phyloP scores from a whole-genome alignment of 176 grass and related monocot genomes.

The Elymus sibiricus region DNA sequence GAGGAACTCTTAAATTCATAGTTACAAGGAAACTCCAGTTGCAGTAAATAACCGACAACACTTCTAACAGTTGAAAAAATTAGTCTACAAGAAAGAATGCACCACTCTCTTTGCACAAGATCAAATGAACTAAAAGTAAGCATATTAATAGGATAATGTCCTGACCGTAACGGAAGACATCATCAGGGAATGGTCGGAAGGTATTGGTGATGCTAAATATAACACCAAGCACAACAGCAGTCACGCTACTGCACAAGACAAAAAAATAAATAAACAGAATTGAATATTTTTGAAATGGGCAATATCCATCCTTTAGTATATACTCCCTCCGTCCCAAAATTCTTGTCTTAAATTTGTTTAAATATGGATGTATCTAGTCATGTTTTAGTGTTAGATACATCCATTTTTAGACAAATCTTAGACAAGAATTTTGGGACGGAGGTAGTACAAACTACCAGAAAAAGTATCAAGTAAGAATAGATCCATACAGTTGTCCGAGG shows the following conservation, averaged over 20 bases:
- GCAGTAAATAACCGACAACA: background rate
- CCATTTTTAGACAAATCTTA: too few species aligned
- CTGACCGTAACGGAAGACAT: slow-evolving; percentile 85
- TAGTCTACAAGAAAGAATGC: background rate
- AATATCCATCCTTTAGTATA: background rate
- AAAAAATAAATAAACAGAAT: background rate
- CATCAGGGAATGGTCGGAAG: slow-evolving; percentile 75
- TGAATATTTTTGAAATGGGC: slow-evolving; percentile 16
- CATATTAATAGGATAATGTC: slow-evolving; percentile 22
- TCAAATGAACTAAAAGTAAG: slow-evolving; percentile 8
- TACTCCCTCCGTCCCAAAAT: too few species aligned
- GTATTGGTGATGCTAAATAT: slow-evolving; percentile 86
- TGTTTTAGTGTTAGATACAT: too few species aligned
- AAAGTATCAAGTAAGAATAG: slow-evolving; percentile 19
- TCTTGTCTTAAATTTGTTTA: too few species aligned
- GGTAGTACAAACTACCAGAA: background rate
- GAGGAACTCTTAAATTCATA: background rate
- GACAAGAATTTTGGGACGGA: too few species aligned
- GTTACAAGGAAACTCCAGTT: slow-evolving; percentile 9
- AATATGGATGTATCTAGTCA: too few species aligned
- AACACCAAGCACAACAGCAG: slow-evolving; percentile 66
- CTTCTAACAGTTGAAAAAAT: background rate
- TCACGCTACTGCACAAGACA: slow-evolving; percentile 61
- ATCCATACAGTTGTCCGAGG: slow-evolving; percentile 76
- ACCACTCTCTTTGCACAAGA: slow-evolving; percentile 1